Conservation (phyloP, 2,329 filamentous ascomycete genomes). For the Epicoccum sorghinum region DNA sequence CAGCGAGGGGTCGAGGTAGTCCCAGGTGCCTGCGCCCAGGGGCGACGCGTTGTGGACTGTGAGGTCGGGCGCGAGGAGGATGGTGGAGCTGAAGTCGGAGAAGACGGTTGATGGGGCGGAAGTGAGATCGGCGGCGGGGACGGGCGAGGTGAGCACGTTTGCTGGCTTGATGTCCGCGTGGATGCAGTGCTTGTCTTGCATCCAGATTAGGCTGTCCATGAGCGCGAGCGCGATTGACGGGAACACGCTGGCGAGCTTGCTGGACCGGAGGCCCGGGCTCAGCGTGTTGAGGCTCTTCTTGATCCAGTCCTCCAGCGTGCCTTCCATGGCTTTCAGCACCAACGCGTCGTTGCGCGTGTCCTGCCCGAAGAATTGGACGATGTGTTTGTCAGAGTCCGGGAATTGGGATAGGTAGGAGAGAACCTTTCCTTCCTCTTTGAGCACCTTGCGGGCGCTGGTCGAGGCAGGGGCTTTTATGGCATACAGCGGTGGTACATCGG, state of each 20-base stretch:
- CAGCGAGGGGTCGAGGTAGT: constrained; percentile 51
- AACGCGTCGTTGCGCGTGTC: constrained; percentile 38
- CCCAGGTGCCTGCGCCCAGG: constrained; percentile 55
- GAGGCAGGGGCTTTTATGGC: constrained; percentile 45
- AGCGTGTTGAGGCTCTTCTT: constrained; percentile 36
- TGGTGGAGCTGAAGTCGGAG: constrained; percentile 54
- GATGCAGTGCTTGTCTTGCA: constrained; percentile 49
- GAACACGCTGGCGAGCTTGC: constrained; percentile 47
- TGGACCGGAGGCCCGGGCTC: constrained; percentile 35
- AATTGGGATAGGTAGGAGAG: constrained; percentile 42
- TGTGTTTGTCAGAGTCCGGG: constrained; percentile 27
- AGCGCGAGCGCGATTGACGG: constrained; percentile 49
- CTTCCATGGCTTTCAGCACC: constrained; percentile 42
- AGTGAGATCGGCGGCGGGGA: constrained; percentile 6
- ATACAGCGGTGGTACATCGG: constrained; percentile 29
- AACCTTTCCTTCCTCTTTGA: constrained; percentile 40
- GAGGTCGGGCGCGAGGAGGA: constrained; percentile 19
- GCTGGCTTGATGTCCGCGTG: constrained; percentile 56
- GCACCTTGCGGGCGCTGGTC: constrained; percentile 37
- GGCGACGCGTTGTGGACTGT: constrained; percentile 26
- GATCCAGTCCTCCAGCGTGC: constrained; percentile 43
- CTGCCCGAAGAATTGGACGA: constrained; percentile 44
- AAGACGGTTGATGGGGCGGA: constrained; percentile 37
- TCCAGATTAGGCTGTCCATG: constrained; percentile 50
- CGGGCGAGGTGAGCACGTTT: constrained; percentile 50